phyloP scores from a whole-genome alignment of 73 alveolate genomes.

The Tetrahymena malaccensis region DNA sequence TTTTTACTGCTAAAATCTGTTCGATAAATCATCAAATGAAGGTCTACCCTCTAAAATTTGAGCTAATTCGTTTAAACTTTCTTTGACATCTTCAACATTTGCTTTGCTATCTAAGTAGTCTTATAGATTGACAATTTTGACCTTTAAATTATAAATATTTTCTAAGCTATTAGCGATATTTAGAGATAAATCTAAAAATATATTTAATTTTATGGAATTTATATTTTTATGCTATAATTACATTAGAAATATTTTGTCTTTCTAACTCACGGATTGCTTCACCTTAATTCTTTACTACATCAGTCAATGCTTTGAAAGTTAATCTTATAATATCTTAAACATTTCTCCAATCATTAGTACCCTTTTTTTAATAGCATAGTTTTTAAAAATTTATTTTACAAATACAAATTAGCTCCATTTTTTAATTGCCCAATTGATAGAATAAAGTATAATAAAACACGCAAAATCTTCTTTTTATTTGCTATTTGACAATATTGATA shows the following conservation, averaged over 20 bases:
- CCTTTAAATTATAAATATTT: neutral
- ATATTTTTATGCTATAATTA: neutral
- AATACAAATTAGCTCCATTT: neutral
- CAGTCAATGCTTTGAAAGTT: conserved; percentile 85
- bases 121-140: neutral
- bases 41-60: neutral
- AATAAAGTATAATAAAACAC: neutral
- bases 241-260: conserved; percentile 11
- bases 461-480: neutral
- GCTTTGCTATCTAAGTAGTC: neutral
- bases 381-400: neutral
- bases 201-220: no score
- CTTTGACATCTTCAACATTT: neutral
- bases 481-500: neutral
- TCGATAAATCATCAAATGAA: neutral
- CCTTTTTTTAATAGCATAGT: neutral
- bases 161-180: neutral
- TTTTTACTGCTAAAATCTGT: neutral
- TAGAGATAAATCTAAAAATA: neutral
- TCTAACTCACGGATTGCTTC: conserved; percentile 80
- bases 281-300: conserved; percentile 81
- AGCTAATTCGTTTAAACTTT: neutral
- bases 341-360: conserved; percentile 71
- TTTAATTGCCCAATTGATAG: neutral
- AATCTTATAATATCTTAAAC: conserved; percentile 84